Conservation (phyloP, 1,284 basidiomycete species). For the Blastosporella zonata region DNA sequence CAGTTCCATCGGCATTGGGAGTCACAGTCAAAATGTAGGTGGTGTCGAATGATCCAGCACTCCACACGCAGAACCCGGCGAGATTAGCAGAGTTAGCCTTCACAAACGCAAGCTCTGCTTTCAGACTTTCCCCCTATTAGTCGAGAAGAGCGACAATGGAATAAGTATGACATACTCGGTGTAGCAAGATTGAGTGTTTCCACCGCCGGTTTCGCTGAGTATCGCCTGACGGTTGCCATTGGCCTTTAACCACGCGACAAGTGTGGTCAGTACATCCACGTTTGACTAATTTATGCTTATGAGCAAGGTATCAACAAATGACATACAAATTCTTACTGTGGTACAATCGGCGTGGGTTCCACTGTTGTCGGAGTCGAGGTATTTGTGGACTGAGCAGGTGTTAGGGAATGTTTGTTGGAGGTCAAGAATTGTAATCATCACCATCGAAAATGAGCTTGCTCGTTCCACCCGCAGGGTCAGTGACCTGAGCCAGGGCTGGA, state of each 20-base stretch:
- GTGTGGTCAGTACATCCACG: conserved; percentile 41
- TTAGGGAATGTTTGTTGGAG: neutral
- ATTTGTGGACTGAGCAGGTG: conserved; percentile 49
- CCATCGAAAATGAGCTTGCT: conserved; percentile 57
- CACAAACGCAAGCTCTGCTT: conserved; percentile 44
- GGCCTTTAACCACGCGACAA: conserved; percentile 43
- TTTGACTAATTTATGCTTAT: conserved; percentile 32
- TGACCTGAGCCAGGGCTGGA: conserved; percentile 48
- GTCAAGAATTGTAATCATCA: conserved; percentile 14
- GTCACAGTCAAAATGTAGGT: conserved; percentile 36
- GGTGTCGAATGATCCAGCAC: conserved; percentile 36
- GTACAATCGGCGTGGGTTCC: conserved; percentile 50
- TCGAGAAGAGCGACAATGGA: neutral
- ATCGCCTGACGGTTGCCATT: conserved; percentile 55
- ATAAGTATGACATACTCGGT: conserved; percentile 30
- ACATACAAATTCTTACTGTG: conserved; percentile 29
- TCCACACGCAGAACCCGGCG: conserved; percentile 33
- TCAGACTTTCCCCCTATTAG: conserved; percentile 29
- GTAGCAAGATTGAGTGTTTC: conserved; percentile 49
- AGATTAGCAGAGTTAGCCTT: conserved; percentile 40
- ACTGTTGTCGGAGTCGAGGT: conserved; percentile 57
- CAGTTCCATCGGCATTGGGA: conserved; percentile 32
- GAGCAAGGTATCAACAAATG: neutral
- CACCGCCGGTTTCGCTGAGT: conserved; percentile 57
- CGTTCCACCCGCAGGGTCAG: conserved; percentile 49